Base-by-base conservation (phyloP, 164 flowering plant species). In the Liriodendron chinense region DNA sequence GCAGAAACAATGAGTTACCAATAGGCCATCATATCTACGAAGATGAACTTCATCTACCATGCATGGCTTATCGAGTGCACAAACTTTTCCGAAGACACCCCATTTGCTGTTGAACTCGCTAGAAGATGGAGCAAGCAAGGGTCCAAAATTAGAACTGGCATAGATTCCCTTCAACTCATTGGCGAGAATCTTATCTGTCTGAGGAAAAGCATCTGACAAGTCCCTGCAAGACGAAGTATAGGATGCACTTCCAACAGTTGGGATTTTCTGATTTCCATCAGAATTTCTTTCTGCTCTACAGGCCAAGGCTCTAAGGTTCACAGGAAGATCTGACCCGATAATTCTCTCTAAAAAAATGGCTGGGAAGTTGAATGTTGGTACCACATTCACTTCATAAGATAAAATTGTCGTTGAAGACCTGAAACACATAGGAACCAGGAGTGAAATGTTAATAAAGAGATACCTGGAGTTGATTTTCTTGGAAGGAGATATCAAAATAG, bases 31-130 rank as follows among this genome's bases (percentile, higher is more conserved):
- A 83, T 85, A 89, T 89, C 98, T 92, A 66, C 99, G 96, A 71
- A 95, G 92, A 82, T 95, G 99, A 86, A 95, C 93, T 83, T 95
- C 98, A 85, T 93, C 98, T 74, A 92, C 99, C 85, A 87, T 75
- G 84, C 94, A 87, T 47, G 89, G 96, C 81, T 77, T 88, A 76
- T 91, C 98, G 79, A 92, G 86, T 68, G 84, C 80, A 84, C 98
- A 93, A 81, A 83, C 82, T 84, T 91, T 90, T 70, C 96, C 94
- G 82, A 83, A 88, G 9, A 89, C 83, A 73, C 97, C 94, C 98
- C 97, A 93, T 50, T 87, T 88, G 76, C 81, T 83, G 80, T 78
- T 88, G 72, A 80, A 5, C 72, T 92, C 91, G 73, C 73, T 79
- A 6, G 90, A 74, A 72, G 83, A 73, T 61, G 85, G 64, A 70